Evolutionary conservation across 257 asterid species (phyloP).

Genomic region (Perilla frutescens): DNA sequence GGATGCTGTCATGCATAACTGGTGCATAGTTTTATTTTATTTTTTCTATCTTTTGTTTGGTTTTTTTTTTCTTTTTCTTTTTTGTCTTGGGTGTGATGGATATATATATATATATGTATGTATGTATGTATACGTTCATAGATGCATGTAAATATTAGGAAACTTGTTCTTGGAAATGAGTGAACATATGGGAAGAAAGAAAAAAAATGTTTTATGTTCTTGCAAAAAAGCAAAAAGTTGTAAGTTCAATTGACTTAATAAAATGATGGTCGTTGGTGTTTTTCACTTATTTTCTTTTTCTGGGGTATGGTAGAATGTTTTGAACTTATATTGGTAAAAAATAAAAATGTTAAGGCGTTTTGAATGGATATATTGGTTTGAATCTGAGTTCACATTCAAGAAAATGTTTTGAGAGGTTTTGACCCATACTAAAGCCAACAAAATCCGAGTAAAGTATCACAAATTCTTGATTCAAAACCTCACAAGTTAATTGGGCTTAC

Average conservation of each 20-base stretch:
- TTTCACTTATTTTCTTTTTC: background rate
- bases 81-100: background rate
- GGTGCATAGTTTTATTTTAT: conserved; percentile 38
- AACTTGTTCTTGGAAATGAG: conserved; percentile 23
- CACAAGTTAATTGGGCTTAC: too few species aligned
- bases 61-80: background rate
- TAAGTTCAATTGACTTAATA: background rate
- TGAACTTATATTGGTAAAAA: too few species aligned
- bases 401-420: too few species aligned
- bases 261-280: background rate
- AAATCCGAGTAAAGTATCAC: too few species aligned
- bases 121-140: background rate
- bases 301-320: too few species aligned
- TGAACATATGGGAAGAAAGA: background rate
- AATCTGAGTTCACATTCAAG: too few species aligned
- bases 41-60: background rate
- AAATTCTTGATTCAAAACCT: too few species aligned
- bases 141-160: conserved; percentile 35
- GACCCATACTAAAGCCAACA: too few species aligned
- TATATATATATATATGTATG: too few species aligned
- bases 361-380: too few species aligned
- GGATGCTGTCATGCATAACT: conserved; percentile 61
- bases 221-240: conserved; percentile 18
- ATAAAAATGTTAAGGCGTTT: too few species aligned
- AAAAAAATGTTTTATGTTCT: conserved; percentile 1